Evolutionary conservation across 768 basidiomycete genomes (phyloP).

Genomic region (Gymnopilus junonius): DNA sequence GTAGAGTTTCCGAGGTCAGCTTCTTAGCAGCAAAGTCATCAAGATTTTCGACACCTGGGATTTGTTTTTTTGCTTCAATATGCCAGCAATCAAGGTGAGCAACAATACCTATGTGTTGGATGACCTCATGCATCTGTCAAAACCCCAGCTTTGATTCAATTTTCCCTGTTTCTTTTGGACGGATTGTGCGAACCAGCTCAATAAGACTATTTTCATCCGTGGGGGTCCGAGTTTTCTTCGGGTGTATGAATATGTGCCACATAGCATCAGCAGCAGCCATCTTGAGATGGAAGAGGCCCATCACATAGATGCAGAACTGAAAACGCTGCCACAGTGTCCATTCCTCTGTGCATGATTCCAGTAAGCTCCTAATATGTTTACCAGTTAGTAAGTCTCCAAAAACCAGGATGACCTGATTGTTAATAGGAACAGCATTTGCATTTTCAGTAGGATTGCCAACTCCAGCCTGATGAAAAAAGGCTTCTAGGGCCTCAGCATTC

Average conservation of each 20-base stretch:
- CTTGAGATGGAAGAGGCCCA: conserved; percentile 37
- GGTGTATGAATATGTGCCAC: conserved; percentile 29
- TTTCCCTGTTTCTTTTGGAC: conserved; percentile 35
- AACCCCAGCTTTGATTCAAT: conserved; percentile 38
- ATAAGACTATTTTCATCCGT: conserved; percentile 27
- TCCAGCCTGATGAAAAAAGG: conserved; percentile 23
- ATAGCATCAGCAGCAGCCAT: conserved; percentile 39
- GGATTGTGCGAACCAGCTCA: conserved; percentile 24
- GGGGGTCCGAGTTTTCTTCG: conserved; percentile 4
- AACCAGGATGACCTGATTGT: conserved; percentile 23
- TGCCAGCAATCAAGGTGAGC: conserved; percentile 34
- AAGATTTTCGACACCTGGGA: conserved; percentile 13
- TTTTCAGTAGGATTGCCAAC: conserved; percentile 24
- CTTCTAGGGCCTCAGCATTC: conserved; percentile 23
- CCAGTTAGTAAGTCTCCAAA: conserved; percentile 33
- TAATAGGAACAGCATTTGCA: neutral
- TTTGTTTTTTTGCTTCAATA: conserved; percentile 17
- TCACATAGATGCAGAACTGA: conserved; percentile 36
- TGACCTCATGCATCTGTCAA: conserved; percentile 38
- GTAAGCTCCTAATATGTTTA: conserved; percentile 27
- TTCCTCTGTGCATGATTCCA: conserved; percentile 26
- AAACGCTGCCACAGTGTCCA: conserved; percentile 29
- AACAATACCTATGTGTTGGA: conserved; percentile 32
- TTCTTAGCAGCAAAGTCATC: conserved; percentile 33
- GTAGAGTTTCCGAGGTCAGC: conserved; percentile 30